Evolutionary conservation across 768 basidiomycete genomes (phyloP), one percentile per base, ranked within the genome.

Genomic region (Melanogaster broomeanus): DNA sequence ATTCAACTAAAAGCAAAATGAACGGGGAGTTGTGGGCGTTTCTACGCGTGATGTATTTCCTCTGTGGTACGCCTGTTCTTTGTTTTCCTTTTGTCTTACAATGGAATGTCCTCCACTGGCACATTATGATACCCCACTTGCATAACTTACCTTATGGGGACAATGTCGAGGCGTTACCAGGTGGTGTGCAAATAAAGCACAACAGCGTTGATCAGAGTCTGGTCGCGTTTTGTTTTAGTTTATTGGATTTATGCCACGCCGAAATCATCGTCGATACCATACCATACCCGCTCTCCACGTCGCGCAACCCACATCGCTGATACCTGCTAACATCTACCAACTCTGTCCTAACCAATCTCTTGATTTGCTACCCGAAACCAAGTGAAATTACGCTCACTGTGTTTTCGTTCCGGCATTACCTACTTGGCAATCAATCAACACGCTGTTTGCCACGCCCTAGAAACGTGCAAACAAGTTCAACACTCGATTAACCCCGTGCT

Each of bases 171-270:
- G 50, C 28, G 44, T 54, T 48, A 42, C 19, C 12, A 44, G 49
- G 50, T 34, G 44, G 11, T 22, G 27, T 27, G 51, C 49, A 68
- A 68, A 70, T 44, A 68, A 37, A 12, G 25, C 33, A 58, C 62
- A 68, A 68, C 58, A 69, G 37, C 41, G 46, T 51, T 53, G 52
- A 55, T 59, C 39, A 30, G 42, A n/a, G n/a, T n/a, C n/a, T 31
- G 49, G 41, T 31, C 35, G 48, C 21, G 33, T 42, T 45, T 45
- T 45, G 51, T 56, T 53, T 52, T 39, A 19, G n/a, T n/a, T n/a
- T 54, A 39, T 40, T 53, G 27, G 49, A 33, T 51, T 41, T 42
- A 47, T 52, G 55, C 46, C 42, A 56, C 51, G 39, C 19, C 40
- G 40, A 30, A 35, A 40, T n/a, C n/a, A n/a, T n/a, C n/a, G n/a